Base-by-base conservation (phyloP, 305 asterid genomes). In the Fraxinus platypoda region DNA sequence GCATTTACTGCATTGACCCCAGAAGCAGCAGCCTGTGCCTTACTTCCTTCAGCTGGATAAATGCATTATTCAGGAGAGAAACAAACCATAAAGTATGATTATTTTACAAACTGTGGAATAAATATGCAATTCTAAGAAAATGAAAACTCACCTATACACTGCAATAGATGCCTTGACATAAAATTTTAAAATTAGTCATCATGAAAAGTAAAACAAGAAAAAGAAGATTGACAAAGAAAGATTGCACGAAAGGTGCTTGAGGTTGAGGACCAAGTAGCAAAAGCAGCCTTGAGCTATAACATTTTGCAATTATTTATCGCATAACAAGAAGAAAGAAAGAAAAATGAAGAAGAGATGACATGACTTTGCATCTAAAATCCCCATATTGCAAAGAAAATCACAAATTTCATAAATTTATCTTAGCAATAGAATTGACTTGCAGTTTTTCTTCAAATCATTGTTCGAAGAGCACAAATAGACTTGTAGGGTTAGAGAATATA, bases 21-120 rank as follows among this genome's bases (percentile, higher is more conserved):
- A 86, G 92, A 83, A 70, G 90, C 86, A 88, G 88, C 86, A 83
- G 89, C 81, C 76, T 92, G 78, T 9, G 88, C 38, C 87, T 88
- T 93, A 86, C 88, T 78, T 84, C 91, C 97, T 81, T 89, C 97
- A 85, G 90, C 97, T 93, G 84, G 78, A 83, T 75, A 86, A 43
- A 74, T 71, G 76, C 81, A 83, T 21, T 68, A 84, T 33, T 78
- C 78, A 62, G 25, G 54, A 59, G 52, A 59, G 70, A 25, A 83
- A 25, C 19, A 9, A 9, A 71, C 75, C 25, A 28, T 43, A 41
- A 71, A 73, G 80, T 34, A 78, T 15, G 52, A 46, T 77, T 68
- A 72, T 64, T 57, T 82, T 52, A 83, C 43, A 7, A 79, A 83
- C 64, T 17, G 59, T 31, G 8, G 28, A 37, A 17, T 33, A 70